Evolutionary conservation across 2,329 filamentous ascomycete species (phyloP).

Genomic region (Dryadomyces quercus-mongolicae): DNA sequence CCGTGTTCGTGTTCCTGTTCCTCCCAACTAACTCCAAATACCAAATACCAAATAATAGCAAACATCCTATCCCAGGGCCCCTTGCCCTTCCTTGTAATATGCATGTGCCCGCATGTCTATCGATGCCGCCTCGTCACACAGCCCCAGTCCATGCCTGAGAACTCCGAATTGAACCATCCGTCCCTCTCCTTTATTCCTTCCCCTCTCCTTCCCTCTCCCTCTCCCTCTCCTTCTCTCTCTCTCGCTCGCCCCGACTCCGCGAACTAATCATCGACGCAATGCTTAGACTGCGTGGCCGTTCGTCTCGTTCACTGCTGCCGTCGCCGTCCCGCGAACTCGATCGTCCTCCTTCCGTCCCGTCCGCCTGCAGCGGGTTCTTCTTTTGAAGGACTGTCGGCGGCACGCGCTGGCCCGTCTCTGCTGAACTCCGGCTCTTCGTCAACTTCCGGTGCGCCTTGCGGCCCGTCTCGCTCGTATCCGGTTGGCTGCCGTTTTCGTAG

Average conservation of each 20-base stretch:
- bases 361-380: constrained; percentile 2
- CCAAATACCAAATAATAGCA: no score
- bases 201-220: neutral
- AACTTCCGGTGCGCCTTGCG: constrained; percentile 27
- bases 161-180: no score
- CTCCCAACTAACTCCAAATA: no score
- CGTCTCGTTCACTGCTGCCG: neutral
- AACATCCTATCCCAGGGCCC: no score
- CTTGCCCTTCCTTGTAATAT: no score
- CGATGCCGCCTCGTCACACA: no score
- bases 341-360: neutral
- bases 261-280: constrained; percentile 8
- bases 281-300: constrained; percentile 2
- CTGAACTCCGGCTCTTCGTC: constrained; percentile 25
- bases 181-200: neutral
- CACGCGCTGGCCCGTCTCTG: neutral
- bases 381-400: constrained; percentile 9
- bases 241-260: neutral
- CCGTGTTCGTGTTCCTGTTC: no score
- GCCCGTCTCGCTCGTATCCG: neutral
- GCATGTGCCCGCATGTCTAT: no score
- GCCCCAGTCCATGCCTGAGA: no score
- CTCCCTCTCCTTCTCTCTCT: neutral
- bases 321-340: neutral
- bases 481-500: no score